Percentiles rank a stretch among this genome's conserved stretches.
These are phyloP conservation scores for Fusarium euwallaceae DNA, from an alignment of 2,329 filamentous ascomycete species.

Conservation along the genomic window DNA sequence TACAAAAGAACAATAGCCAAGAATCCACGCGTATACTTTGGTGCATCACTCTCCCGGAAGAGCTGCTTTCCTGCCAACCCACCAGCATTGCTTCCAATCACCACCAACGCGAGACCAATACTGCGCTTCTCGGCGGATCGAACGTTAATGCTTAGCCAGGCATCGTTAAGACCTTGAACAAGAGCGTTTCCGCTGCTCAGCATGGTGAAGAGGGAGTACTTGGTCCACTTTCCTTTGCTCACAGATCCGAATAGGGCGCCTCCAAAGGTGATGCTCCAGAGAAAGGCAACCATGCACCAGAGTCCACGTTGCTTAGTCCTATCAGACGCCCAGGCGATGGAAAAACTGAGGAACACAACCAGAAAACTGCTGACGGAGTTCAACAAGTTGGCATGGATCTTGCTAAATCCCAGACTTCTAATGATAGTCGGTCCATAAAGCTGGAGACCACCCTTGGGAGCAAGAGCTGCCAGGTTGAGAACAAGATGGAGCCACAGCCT, in stretches of 20 bases:
- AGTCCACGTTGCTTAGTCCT: constrained; percentile 36
- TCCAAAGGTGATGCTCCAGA: constrained; percentile 41
- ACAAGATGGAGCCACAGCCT: constrained; percentile 38
- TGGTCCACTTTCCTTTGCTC: constrained; percentile 29
- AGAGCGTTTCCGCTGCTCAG: constrained; percentile 39
- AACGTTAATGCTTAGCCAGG: constrained; percentile 44
- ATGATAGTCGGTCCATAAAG: constrained; percentile 43
- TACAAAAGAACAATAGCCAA: constrained; percentile 38
- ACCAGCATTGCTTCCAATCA: constrained; percentile 45
- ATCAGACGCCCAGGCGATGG: constrained; percentile 35
- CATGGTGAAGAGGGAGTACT: constrained; percentile 36
- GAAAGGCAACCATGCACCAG: constrained; percentile 35
- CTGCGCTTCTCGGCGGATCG: constrained; percentile 27
- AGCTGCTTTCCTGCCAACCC: constrained; percentile 42
- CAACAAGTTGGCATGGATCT: constrained; percentile 40
- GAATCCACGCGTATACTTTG: constrained; percentile 33
- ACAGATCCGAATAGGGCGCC: constrained; percentile 24
- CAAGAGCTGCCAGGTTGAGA: constrained; percentile 38
- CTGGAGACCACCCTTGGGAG: constrained; percentile 44
- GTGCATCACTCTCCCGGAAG: constrained; percentile 38
- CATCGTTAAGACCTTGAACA: constrained; percentile 41
- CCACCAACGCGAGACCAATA: constrained; percentile 40
- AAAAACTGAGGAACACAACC: constrained; percentile 32
- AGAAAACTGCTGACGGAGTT: constrained; percentile 39
- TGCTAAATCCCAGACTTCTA: constrained; percentile 39